Percentiles rank a stretch among this genome's conserved stretches.
These are phyloP conservation scores for Plasmodium relictum DNA, from an alignment of 169 alveolate genomes.

Conservation along the genomic window DNA sequence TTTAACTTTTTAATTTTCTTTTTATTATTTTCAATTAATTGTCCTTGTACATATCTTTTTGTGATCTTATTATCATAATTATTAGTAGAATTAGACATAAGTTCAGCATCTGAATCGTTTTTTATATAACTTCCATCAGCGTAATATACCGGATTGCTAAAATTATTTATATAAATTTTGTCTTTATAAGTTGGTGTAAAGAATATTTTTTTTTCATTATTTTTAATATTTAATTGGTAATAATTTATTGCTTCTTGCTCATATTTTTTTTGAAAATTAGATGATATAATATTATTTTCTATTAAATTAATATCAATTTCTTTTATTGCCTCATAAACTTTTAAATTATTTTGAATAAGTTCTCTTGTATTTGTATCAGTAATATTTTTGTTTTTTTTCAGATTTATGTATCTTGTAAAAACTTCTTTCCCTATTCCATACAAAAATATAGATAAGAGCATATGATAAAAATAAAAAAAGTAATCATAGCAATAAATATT, in stretches of 20 bases:
- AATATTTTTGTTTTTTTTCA: not conserved
- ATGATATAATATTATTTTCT: slow-evolving; percentile 3
- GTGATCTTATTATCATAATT: not conserved
- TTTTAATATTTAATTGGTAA: slow-evolving; percentile 29
- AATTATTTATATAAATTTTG: slow-evolving; percentile 15
- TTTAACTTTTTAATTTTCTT: slow-evolving; percentile 21
- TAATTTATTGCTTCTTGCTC: slow-evolving; percentile 50
- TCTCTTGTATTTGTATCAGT: not conserved
- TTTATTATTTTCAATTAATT: not conserved
- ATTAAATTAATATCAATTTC: slow-evolving; percentile 27
- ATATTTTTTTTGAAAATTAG: slow-evolving; percentile 33
- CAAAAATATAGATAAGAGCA: slow-evolving; percentile 34
- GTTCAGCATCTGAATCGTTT: slow-evolving; percentile 32
- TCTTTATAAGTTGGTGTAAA: slow-evolving; percentile 53
- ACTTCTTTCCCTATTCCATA: slow-evolving; percentile 56
- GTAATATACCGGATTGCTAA: slow-evolving; percentile 39
- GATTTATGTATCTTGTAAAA: slow-evolving; percentile 20
- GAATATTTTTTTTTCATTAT: slow-evolving; percentile 30
- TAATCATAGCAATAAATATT: slow-evolving; percentile 63
- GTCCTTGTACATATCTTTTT: not conserved
- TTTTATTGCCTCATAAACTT: slow-evolving; percentile 13
- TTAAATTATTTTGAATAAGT: not conserved
- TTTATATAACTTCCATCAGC: slow-evolving; percentile 57
- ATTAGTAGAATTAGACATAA: not conserved
- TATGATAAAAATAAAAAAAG: slow-evolving; percentile 58